Base-by-base conservation (phyloP, 345 rosid species). In the Gossypium rotundifolium region DNA sequence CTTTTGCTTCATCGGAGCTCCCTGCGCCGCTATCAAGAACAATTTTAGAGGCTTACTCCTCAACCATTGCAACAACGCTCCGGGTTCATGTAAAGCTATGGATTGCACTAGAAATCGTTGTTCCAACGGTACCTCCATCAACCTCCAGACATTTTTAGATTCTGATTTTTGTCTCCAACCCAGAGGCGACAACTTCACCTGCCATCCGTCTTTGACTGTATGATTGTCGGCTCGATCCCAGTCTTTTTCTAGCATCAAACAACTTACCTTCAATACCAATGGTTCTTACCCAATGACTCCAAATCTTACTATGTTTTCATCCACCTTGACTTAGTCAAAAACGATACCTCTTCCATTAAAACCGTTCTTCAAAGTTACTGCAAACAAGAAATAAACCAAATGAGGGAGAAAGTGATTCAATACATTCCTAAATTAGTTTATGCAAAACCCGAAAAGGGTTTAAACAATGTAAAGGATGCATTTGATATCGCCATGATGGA, bases 161-260 rank as follows among this genome's bases (percentile, higher is more conserved):
- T 91, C 97, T 2, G 88, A 88, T 66, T 95, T 93, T 54, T 95
- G 96, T 58, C 76, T 95, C 9, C 96, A 95, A 77, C 99, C 99
- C 11, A 81, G 98, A 18, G 99, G 98, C 0, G 97, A 95, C 48
- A 95, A 96, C 54, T 95, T 93, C 84, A 92, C 98, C 3, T 91
- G 96, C 23, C 65, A 62, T 95, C 95, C 2, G 87, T 95, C 1
- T 95, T 95, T 20, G 98, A 95, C 59, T 95, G 98, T 80, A 90
- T 95, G 98, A 45, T 95, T 14, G 97, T 97, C 59, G 97, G 98
- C 75, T 86, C 96, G 65, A 93, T 95, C 69, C 99, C 95, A 65
- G 97, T 95, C 53, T 81, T 95, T 67, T 95, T 95, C 81, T 95
- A 96, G 99, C 81, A 71, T n/a, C 84, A 98, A 60, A 83, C 83